Percentiles rank a stretch among this genome's conserved stretches.
These are phyloP conservation scores for Barnettozyma vustinii DNA, from an alignment of 805 yeast genomes.

Conservation along the genomic window DNA sequence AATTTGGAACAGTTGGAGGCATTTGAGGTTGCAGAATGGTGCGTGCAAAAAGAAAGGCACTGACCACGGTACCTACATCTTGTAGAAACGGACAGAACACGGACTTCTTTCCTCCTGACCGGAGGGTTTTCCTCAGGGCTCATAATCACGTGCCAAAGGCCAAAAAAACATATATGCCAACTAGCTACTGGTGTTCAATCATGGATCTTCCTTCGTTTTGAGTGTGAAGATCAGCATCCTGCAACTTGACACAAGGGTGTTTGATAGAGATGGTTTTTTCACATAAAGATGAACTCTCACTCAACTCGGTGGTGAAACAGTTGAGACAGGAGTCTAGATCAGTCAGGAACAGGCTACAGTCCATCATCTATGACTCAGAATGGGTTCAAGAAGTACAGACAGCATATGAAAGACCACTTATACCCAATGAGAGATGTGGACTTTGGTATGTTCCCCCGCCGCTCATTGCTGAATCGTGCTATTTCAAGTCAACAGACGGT, in stretches of 20 bases:
- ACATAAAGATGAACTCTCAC: neutral
- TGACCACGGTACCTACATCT: no score
- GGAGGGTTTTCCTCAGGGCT: no score
- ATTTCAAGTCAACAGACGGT: slow-evolving; percentile 91
- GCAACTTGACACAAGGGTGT: no score
- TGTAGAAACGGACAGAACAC: no score
- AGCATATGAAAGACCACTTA: slow-evolving; percentile 35
- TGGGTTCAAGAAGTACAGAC: slow-evolving; percentile 41
- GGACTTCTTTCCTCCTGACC: no score
- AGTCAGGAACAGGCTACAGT: slow-evolving; percentile 56
- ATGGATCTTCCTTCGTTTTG: no score
- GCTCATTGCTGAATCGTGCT: slow-evolving; percentile 41
- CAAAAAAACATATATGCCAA: no score
- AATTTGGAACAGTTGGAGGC: neutral
- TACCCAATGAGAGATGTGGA: slow-evolving; percentile 85
- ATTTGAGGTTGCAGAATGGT: neutral
- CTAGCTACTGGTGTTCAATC: no score
- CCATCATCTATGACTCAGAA: slow-evolving; percentile 58
- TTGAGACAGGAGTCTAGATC: slow-evolving; percentile 27
- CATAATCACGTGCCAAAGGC: no score
- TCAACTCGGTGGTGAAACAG: neutral
- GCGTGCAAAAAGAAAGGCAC: no score
- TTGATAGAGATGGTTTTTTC: no score
- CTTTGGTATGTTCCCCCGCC: slow-evolving; percentile 67
- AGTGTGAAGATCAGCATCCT: no score